Conservation (phyloP, 2,329 filamentous ascomycete genomes). For the Neofusicoccum umdonicola region DNA sequence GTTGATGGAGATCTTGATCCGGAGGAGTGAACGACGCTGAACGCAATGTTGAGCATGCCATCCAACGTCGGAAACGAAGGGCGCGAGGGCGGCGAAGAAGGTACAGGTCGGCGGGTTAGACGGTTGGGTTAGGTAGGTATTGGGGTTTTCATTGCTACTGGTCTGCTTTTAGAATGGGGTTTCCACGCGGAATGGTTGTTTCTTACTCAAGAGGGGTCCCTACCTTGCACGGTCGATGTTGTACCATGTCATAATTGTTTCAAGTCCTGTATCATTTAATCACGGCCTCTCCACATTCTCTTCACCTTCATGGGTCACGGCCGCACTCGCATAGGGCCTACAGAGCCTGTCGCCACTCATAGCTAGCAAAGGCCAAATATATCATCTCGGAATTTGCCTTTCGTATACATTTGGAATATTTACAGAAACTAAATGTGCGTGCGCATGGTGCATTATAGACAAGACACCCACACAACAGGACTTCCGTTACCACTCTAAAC, state of each 20-base stretch:
- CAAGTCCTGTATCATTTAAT: neutral
- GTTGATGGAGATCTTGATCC: constrained; percentile 48
- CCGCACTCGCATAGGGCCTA: neutral
- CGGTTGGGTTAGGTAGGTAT: neutral
- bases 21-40: constrained; percentile 28
- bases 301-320: neutral
- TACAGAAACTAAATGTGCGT: neutral
- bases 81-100: neutral
- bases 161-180: neutral
- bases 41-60: constrained; percentile 17
- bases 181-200: neutral
- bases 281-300: neutral
- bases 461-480: neutral
- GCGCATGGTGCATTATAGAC: no score
- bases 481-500: neutral
- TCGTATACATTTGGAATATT: neutral
- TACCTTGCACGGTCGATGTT: neutral
- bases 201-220: neutral
- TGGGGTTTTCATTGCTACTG: neutral
- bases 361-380: neutral
- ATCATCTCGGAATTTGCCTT: neutral
- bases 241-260: neutral
- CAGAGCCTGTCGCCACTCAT: neutral
- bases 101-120: no score
- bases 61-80: neutral